Evolutionary conservation across 2,329 filamentous ascomycete species (phyloP), one percentile per base, ranked within the genome.

Genomic region (Paraconiothyrium brasiliense): DNA sequence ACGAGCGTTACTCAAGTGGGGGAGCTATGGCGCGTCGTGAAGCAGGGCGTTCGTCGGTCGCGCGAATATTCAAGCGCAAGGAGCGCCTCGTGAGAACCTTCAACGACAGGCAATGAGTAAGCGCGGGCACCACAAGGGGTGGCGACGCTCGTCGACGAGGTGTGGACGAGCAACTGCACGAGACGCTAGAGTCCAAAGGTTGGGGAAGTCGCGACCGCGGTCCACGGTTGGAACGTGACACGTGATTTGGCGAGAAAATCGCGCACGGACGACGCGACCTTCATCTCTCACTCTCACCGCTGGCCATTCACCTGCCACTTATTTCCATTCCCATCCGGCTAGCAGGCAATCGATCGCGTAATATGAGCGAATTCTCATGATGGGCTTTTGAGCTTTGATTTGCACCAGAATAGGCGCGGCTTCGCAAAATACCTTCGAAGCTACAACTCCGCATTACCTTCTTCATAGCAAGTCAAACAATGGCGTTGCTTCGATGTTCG

Each of bases 221-320:
- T 14, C 30, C 27, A 8, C 27, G 47, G 27, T 37, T 22, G 16
- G 30, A 30, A 11, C 2, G 20, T 1, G 37, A 44, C 49, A 50
- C 44, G 59, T 44, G 54, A 50, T 57, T 30, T 44, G 52, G 37
- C 24, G 37, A 55, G 52, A 55, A 55, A 46, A 44, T 1, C 39
- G 41, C 39, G 52, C 37, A 46, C 52, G 39, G 52, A 55, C 32
- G 22, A 44, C 27, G 39, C 52, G 52, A 20, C 22, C 4, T 34
- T 41, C 20, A 32, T 9, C 24, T 34, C 24, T 24, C 49, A 22
- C n/a, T 27, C 16, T 27, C 49, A 37, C 32, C 48, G 32, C 16
- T 20, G 10, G 14, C 48, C 30, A 50, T 50, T 51, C 20, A 34
- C 49, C 16, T 14, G 32, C 13, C 20, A 11, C 24, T 16, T 10